Evolutionary conservation across 257 asterid species (phyloP), one percentile per base, ranked within the genome.

Genomic region (Plectranthus barbatus): DNA sequence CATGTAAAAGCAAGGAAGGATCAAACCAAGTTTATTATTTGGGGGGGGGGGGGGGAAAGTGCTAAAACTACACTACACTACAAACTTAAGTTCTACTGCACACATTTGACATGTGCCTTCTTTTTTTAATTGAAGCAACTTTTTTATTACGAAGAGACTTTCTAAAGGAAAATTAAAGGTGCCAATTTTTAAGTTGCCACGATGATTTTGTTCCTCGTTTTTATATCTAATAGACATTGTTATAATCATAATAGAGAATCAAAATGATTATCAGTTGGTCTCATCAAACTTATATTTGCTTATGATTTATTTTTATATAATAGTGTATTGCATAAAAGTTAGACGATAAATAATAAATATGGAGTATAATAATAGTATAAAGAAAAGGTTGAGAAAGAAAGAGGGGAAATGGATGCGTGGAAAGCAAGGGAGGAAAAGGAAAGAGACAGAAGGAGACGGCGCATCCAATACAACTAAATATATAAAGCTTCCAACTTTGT

Each of bases 371-470:
- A 13, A 12, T 40, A 40, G 0, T 13, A 2, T 1, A 46, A 13
- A 48, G 8, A 17, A 33, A 52, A 24, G 24, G 13, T 9, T 56
- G 44, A 33, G 3, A 13, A 34, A 14, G 33, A 5, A 24, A n/a
- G 1, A 46, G 18, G 21, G 36, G 54, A 52, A 5, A 56, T 18
- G 1, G 6, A 79, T 72, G 84, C 82, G 82, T 81, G 56, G 72
- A 78, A 77, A 82, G 70, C 83, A 82, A 84, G 81, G 66, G 41
- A 71, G 31, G 51, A 29, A 41, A 46, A 29, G 6, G 79, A 68
- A 60, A 46, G 68, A 65, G 76, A 80, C 23, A 53, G 86, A 82
- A 80, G 60, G 75, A 7, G 93, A 76, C 89, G 78, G 76, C 72
- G 74, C 85, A 85, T 80, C 93, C 77, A 52, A 79, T 77, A 24